phyloP scores from a whole-genome alignment of 2,329 filamentous ascomycete species.

The Juglanconis oblonga region DNA sequence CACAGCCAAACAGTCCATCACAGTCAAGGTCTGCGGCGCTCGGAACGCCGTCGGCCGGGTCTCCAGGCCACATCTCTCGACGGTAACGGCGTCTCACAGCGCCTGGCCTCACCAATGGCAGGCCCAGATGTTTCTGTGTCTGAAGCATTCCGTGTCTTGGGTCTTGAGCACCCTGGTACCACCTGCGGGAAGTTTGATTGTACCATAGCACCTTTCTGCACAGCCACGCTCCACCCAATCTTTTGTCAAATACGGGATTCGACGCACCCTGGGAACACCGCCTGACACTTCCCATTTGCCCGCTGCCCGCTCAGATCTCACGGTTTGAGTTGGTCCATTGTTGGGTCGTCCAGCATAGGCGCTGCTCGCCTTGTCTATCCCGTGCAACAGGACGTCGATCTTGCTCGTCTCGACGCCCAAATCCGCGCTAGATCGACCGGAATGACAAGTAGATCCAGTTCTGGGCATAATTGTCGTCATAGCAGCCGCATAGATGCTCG shows the following conservation, averaged over 20 bases:
- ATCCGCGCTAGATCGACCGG: background rate
- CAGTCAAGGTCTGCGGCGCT: background rate
- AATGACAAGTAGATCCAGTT: background rate
- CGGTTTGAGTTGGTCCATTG: background rate
- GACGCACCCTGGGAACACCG: background rate
- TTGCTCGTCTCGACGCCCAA: background rate
- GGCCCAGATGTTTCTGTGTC: slow-evolving; percentile 4
- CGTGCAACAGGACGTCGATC: background rate
- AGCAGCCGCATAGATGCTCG: too few relatives aligned
- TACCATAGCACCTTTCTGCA: slow-evolving; percentile 3
- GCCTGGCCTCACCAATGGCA: slow-evolving; percentile 10
- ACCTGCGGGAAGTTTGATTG: background rate
- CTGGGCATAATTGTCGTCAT: background rate
- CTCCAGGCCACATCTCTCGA: background rate
- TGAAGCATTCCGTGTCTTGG: slow-evolving; percentile 13
- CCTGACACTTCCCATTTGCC: background rate
- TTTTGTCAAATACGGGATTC: background rate
- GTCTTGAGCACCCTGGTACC: background rate
- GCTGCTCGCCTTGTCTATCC: slow-evolving; percentile 1
- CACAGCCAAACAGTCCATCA: slow-evolving; percentile 2
- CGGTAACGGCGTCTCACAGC: slow-evolving; percentile 1
- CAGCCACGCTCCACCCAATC: slow-evolving; percentile 18
- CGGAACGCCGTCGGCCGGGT: background rate
- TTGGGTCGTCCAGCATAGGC: background rate
- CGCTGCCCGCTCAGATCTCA: background rate